Base-by-base conservation (phyloP, 1,284 basidiomycete species). In the Flammula alnicola region DNA sequence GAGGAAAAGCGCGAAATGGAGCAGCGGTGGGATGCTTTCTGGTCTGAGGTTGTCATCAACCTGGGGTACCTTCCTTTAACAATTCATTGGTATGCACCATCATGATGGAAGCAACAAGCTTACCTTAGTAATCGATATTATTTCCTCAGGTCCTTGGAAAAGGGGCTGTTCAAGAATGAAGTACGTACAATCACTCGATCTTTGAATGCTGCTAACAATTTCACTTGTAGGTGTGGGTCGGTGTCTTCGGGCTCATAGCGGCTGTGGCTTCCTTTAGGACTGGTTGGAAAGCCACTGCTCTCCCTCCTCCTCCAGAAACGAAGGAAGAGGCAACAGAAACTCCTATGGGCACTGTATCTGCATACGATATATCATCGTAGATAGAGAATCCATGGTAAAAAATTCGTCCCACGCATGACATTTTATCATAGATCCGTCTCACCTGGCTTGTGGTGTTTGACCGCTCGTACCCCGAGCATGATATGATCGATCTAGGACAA, bases 1-100 rank as follows among this genome's bases (percentile, higher is more conserved):
- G 71, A 71, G 17, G 84, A 88, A 53, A 80, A 79, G 55, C 71
- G 75, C 22, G 83, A 86, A 44, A 63, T 92, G 17, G 57, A 66
- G 35, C 73, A 80, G 53, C 72, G 81, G 55, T 88, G 88, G 80
- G 77, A 81, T 54, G 80, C 86, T 11, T 83, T 88, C 51, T 82
- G 83, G 76, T 86, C 82, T 51, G 89, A 93, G 57, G 63, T 90
- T 19, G 71, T 89, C 40, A 81, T 84, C 38, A 94, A 93, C 61
- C 54, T 87, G 4, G 84, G 83, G 25, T 89, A 93, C 64, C 69
- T 93, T 31, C 93, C 92, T 3, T 68, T 92, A 47, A 90, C 92
- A 3, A 67, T 93, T 42, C 93, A 95, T 65, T 94, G 91, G 92
- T 91, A 56, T 17, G 31, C 17, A 31, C 22, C 26, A 11, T 29